Base-by-base conservation (phyloP, 352 stramenopile genomes). In the Pythium monospermum region DNA sequence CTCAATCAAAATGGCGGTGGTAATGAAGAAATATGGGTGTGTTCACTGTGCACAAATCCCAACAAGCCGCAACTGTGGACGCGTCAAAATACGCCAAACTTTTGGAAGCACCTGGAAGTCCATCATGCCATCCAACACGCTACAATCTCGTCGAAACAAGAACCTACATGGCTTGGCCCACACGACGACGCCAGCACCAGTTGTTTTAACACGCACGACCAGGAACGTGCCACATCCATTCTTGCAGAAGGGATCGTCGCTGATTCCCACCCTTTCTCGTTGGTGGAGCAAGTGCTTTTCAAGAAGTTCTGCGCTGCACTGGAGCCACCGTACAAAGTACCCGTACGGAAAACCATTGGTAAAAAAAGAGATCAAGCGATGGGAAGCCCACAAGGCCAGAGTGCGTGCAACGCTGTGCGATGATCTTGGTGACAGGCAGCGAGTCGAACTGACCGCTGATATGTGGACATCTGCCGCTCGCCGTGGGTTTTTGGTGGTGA, bases 391-490 rank as follows among this genome's bases (percentile, higher is more conserved):
- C 19, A 28, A 46, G n/a, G 13, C 8, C 6, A 10, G 6, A 6
- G 39, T 28, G 8, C 39, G 39, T n/a, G 19, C 11, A 11, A 31
- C 11, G 23, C 5, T 46, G 25, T 6, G 11, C 6, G 12, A 31
- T 6, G 39, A 46, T 11, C 7, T 46, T 28, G 11, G 8, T 6
- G 19, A 26, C n/a, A 22, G 39, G 10, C 19, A 22, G 8, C 39
- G 39, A 13, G 11, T 6, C 6, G 11, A 22, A 13, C 8, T n/a
- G n/a, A 63, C 57, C 2, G 60, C 42, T 0, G 46, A 61, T 16
- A 55, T 63, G 52, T 69, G 52, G 61, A 63, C 52, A 0, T 66
- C 48, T 12, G 33, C 50, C 4, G 57, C 52, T 7, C 50, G 45
- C 7, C 33, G 26, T 15, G 52, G 47, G 0, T 66, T 66, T 36